Evolutionary conservation across 768 basidiomycete species (phyloP), one percentile per base, ranked within the genome.

Genomic region (Mycena belliarum): DNA sequence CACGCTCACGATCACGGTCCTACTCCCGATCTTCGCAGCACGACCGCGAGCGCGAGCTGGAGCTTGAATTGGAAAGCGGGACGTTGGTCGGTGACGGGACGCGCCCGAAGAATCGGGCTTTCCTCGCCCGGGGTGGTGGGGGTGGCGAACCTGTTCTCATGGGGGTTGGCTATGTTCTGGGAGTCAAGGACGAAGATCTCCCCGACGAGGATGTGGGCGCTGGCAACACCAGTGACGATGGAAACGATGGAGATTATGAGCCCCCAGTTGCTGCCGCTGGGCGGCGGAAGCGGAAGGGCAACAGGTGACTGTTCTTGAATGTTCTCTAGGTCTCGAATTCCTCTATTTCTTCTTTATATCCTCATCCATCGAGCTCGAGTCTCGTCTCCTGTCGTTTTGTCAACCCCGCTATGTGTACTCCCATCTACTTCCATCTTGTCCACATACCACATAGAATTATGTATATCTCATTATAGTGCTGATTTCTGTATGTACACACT

Each of bases 81-180:
- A 72, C 82, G 15, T 77, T 84, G 14, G 69, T 76, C 2, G 87
- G 80, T 18, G 77, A 82, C 2, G 88, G 88, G 12, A 82, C 75
- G 38, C 76, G 76, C 66, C 82, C 77, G 49, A 82, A 78, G 63
- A 75, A 71, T 18, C 72, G 68, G 6, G 87, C 88, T 2, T 93
- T 91, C 60, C 73, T 91, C 21, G 86, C 88, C 4, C 86, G 83
- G 64, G 90, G 90, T 14, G 90, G 91, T 1, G 89, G 80, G 11
- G 89, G 86, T 23, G 91, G 91, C 1, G 56, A 67, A 1, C 86
- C 89, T 1, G 85, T 93, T 12, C 83, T 84, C 56, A 85, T 90
- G 83, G 87, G 84, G 9, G 80, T 76, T 25, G 88, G 87, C 4
- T 86, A 86, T 63, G 80, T 88, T 6, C 79, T 80, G 42, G 86